Percentiles rank a stretch among this genome's conserved stretches.
phyloP scores from a whole-genome alignment of 805 yeast species.

The Candida ortonii region DNA sequence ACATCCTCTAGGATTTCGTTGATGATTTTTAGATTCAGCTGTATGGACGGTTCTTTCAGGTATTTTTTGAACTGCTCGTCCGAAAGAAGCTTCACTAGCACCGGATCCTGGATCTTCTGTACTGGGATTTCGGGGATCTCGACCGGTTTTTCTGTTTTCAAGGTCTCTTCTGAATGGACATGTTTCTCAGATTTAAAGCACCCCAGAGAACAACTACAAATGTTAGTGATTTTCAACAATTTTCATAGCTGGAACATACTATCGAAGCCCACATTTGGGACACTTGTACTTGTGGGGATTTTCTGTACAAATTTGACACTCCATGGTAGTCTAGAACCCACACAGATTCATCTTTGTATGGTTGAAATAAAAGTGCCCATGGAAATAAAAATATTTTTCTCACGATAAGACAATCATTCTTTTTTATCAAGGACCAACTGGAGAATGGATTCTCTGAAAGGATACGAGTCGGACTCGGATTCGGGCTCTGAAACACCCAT shows the following conservation, averaged over 20 bases:
- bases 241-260: slow-evolving; percentile 27
- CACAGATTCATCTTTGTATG: no score
- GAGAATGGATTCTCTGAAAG: slow-evolving; percentile 13
- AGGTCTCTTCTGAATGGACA: slow-evolving; percentile 22
- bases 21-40: slow-evolving; percentile 51
- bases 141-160: slow-evolving; percentile 8
- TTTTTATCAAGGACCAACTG: not conserved
- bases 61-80: slow-evolving; percentile 46
- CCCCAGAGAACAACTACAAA: slow-evolving; percentile 48
- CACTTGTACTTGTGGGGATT: slow-evolving; percentile 43
- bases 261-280: slow-evolving; percentile 43
- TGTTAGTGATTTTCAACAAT: slow-evolving; percentile 7
- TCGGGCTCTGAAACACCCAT: slow-evolving; percentile 1
- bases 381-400: slow-evolving; percentile 1
- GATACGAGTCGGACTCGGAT: slow-evolving; percentile 20
- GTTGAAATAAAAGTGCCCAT: not conserved
- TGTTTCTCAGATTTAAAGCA: slow-evolving; percentile 56
- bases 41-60: slow-evolving; percentile 52
- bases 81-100: slow-evolving; percentile 31
- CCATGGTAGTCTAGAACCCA: slow-evolving; percentile 16
- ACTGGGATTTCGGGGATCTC: slow-evolving; percentile 2
- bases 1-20: slow-evolving; percentile 47
- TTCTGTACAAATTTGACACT: slow-evolving; percentile 28
- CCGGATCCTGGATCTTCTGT: slow-evolving; percentile 15
- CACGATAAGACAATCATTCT: no score